Conservation (phyloP, 1,284 basidiomycete genomes). For the Ustanciosporium gigantosporum region DNA sequence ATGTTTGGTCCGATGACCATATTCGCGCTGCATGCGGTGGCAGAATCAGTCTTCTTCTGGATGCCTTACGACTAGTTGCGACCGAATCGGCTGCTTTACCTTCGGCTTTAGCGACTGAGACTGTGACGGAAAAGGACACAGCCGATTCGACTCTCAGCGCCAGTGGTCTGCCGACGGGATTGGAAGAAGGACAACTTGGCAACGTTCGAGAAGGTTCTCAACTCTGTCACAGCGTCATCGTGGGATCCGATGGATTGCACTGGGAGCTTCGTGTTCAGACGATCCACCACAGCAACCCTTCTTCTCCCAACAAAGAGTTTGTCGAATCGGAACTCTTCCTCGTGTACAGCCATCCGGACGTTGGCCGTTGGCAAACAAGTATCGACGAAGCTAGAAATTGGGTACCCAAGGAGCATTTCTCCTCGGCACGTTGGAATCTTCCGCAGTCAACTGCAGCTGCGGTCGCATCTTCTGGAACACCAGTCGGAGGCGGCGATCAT, state of each 20-base stretch:
- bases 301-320: constrained; percentile 8
- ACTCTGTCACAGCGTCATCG: constrained; percentile 1
- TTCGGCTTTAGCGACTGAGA: no score
- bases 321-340: constrained; percentile 36
- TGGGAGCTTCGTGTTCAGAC: constrained; percentile 33
- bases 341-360: constrained; percentile 20
- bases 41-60: constrained; percentile 8
- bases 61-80: constrained; percentile 26
- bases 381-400: constrained; percentile 29
- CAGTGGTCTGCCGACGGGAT: constrained; percentile 2
- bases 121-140: no score
- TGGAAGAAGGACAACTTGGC: not conserved
- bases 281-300: constrained; percentile 12
- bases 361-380: constrained; percentile 13
- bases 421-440: constrained; percentile 5
- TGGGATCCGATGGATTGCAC: constrained; percentile 12
- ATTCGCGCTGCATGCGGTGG: constrained; percentile 28
- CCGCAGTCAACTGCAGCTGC: no score
- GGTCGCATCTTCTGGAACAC: not conserved
- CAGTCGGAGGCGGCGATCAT: no score
- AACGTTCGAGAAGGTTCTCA: not conserved
- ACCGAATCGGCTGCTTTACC: not conserved
- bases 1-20: constrained; percentile 31
- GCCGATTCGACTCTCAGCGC: not conserved
- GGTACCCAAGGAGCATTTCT: constrained; percentile 15